Conservation (phyloP, 1,139 yeast genomes). For the Hyphopichia fennica region DNA sequence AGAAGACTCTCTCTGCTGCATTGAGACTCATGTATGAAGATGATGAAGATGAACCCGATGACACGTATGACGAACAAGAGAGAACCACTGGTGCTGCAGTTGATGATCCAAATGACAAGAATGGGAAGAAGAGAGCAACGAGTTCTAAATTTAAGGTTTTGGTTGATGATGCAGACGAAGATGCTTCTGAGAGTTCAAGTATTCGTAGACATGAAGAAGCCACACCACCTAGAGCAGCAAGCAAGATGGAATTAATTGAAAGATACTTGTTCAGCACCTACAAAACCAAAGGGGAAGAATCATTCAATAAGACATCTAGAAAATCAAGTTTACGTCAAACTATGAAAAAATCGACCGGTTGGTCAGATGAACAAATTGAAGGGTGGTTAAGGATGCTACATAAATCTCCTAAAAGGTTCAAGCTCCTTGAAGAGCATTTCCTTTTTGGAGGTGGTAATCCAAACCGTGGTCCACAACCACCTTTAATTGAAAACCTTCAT, state of each 20-base stretch:
- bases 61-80: conserved; percentile 79
- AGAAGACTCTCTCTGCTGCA: conserved; percentile 63
- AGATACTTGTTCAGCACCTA: conserved; percentile 56
- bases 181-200: neutral
- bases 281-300: conserved; percentile 47
- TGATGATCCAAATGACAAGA: conserved; percentile 12
- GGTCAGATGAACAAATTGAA: conserved; percentile 91
- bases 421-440: conserved; percentile 62
- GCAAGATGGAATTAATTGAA: conserved; percentile 33
- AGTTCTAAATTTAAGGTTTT: conserved; percentile 7
- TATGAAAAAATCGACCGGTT: conserved; percentile 52
- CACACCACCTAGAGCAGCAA: neutral
- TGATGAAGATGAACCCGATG: conserved; percentile 83
- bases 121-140: neutral
- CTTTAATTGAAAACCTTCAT: neutral
- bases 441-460: conserved; percentile 42
- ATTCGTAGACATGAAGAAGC: neutral
- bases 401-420: conserved; percentile 61
- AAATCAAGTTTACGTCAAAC: conserved; percentile 52
- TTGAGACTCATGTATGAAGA: conserved; percentile 64
- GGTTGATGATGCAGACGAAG: conserved; percentile 14
- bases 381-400: conserved; percentile 86
- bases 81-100: conserved; percentile 33
- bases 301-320: conserved; percentile 53
- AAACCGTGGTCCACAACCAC: conserved; percentile 9